These are phyloP conservation scores for Cryptosporidium ryanae DNA, from an alignment of 169 alveolate species.

Conservation along the genomic window DNA sequence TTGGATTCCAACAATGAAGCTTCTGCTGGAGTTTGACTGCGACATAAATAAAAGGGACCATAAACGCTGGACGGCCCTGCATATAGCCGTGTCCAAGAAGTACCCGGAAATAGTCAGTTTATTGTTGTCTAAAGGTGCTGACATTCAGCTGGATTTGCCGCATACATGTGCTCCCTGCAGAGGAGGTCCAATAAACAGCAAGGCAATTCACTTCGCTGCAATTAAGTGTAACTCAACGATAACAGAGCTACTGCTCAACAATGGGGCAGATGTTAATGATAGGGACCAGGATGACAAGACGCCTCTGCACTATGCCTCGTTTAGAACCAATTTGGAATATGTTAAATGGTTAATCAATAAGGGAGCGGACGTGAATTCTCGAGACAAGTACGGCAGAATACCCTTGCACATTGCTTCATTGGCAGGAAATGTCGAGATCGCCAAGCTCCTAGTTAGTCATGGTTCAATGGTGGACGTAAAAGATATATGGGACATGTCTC, in stretches of 20 bases:
- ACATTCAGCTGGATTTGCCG: slow-evolving; percentile 80
- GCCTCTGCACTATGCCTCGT: slow-evolving; percentile 86
- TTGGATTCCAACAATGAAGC: slow-evolving; percentile 80
- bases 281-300: slow-evolving; percentile 84
- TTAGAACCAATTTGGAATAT: slow-evolving; percentile 82
- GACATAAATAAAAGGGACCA: slow-evolving; percentile 84
- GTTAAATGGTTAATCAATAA: slow-evolving; percentile 80
- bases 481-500: slow-evolving; percentile 86
- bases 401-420: slow-evolving; percentile 90
- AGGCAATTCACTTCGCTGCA: slow-evolving; percentile 88
- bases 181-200: slow-evolving; percentile 82
- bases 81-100: slow-evolving; percentile 87
- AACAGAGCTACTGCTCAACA: slow-evolving; percentile 79
- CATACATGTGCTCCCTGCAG: slow-evolving; percentile 89
- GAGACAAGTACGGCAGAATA: slow-evolving; percentile 88
- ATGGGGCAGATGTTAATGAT: slow-evolving; percentile 84
- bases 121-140: slow-evolving; percentile 81
- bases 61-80: slow-evolving; percentile 88
- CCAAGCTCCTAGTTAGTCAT: slow-evolving; percentile 81
- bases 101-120: slow-evolving; percentile 83
- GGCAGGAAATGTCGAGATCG: slow-evolving; percentile 85
- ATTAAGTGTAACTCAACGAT: slow-evolving; percentile 85
- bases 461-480: slow-evolving; percentile 80
- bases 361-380: slow-evolving; percentile 83
- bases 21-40: slow-evolving; percentile 80